Conservation (phyloP, 2,329 filamentous ascomycete genomes). For the Fusarium zealandicum region DNA sequence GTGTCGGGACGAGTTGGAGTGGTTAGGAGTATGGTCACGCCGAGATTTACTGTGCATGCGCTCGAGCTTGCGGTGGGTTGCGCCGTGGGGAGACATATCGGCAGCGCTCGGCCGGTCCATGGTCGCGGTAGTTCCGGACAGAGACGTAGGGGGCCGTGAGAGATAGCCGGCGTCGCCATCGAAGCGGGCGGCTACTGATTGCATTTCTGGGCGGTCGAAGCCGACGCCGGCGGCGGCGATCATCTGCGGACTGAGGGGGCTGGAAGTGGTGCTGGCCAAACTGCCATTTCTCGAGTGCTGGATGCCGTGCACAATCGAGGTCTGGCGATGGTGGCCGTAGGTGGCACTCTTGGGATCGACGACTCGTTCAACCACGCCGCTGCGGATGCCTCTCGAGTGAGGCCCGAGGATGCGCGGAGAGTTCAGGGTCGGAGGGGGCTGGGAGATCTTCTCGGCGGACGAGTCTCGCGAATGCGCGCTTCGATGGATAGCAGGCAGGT, state of each 20-base stretch:
- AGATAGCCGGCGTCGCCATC: slow-evolving; percentile 53
- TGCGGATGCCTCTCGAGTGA: slow-evolving; percentile 51
- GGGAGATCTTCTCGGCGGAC: slow-evolving; percentile 62
- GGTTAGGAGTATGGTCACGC: slow-evolving; percentile 76
- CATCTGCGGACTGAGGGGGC: slow-evolving; percentile 86
- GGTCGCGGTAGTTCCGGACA: slow-evolving; percentile 51
- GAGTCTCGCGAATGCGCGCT: slow-evolving; percentile 64
- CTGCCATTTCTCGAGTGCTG: slow-evolving; percentile 93
- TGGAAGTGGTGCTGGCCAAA: slow-evolving; percentile 78
- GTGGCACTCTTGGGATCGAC: slow-evolving; percentile 61
- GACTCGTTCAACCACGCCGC: slow-evolving; percentile 58
- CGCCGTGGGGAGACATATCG: slow-evolving; percentile 53
- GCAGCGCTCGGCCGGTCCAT: slow-evolving; percentile 56
- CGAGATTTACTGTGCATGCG: slow-evolving; percentile 72
- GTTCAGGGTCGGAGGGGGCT: slow-evolving; percentile 40
- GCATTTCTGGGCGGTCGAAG: slow-evolving; percentile 61
- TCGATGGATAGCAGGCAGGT: slow-evolving; percentile 50
- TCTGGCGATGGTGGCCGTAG: slow-evolving; percentile 93
- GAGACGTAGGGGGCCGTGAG: slow-evolving; percentile 55
- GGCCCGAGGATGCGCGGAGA: slow-evolving; percentile 52
- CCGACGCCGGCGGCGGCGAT: slow-evolving; percentile 73
- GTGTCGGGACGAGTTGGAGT: slow-evolving; percentile 77
- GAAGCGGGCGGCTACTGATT: slow-evolving; percentile 52
- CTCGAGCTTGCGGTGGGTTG: slow-evolving; percentile 62
- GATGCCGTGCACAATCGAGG: slow-evolving; percentile 95